These are phyloP conservation scores for Acanthamoeba castellanii DNA, from an alignment of 208 protist species.

Conservation along the genomic window DNA sequence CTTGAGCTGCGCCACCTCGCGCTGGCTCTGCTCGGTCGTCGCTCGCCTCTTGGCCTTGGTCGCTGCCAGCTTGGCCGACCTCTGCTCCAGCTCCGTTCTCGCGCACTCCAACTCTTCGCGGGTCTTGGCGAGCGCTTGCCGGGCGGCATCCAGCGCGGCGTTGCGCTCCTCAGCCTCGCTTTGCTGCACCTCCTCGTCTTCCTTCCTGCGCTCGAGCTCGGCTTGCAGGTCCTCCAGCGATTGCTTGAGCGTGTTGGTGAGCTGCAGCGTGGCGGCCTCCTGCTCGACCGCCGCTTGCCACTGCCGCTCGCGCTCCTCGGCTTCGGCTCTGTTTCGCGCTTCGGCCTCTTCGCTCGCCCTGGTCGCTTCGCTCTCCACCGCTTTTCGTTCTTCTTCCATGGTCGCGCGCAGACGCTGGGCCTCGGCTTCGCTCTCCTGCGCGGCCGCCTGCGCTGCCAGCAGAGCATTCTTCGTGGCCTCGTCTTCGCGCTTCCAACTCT, in stretches of 20 bases:
- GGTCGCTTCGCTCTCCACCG: not conserved
- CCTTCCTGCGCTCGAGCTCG: not conserved
- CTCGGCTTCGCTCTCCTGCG: not conserved
- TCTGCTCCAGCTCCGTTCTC: not conserved
- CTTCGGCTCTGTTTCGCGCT: not conserved
- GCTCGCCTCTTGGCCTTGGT: not conserved
- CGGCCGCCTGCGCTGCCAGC: not conserved
- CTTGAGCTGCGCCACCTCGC: not conserved
- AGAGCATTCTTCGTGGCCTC: not conserved
- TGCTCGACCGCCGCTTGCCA: not conserved
- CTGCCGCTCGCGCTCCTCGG: not conserved
- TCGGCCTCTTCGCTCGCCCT: not conserved
- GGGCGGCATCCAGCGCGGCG: not conserved
- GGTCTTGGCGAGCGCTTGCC: not conserved
- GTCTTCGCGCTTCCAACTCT: not conserved
- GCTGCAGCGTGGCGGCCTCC: not conserved
- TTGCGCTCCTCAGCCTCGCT: not conserved
- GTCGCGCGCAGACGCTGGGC: not conserved
- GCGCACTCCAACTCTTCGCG: not conserved
- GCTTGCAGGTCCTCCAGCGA: not conserved
- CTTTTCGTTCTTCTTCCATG: not conserved
- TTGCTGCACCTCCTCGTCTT: not conserved
- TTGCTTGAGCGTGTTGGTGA: not conserved
- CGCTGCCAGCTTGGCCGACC: not conserved
- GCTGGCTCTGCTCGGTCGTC: not conserved